Base-by-base conservation (phyloP, 768 basidiomycete species). In the Dentipellis fragilis region DNA sequence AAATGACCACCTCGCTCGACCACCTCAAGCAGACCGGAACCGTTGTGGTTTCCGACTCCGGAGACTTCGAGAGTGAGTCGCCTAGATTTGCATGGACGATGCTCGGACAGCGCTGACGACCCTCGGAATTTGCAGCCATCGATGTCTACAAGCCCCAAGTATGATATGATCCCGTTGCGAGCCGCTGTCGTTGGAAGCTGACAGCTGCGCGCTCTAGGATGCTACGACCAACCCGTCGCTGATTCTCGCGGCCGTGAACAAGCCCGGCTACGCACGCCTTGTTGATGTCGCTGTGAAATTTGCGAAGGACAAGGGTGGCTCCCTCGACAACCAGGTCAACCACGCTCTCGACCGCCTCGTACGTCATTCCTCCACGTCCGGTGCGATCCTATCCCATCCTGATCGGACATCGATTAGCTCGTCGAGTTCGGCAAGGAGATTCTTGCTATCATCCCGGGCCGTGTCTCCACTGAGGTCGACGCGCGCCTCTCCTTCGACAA, bases 391-490 rank as follows among this genome's bases (percentile, higher is more conserved):
- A 52, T 22, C 38, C 42, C 38, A 51, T 54, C 59, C 42, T 53
- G 53, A 34, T 42, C 45, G 19, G 16, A 55, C 23, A 58, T 55
- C 29, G 35, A 29, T 29, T 67, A 95, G 93, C 85, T 99, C 59
- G 91, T 98, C 65, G 95, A 92, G 72, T 99, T 99, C 75, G 96
- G 96, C 62, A 89, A 85, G 70, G 93, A 87, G 75, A 97, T 99
- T 67, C 80, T 98, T 52, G 75, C 76, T 59, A 93, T 99, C 73
- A 92, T 99, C 66, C 96, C 96, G 54, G 96, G 96, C 57, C 89
- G 96, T 70, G 95, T 99, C 59, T 99, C 96, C 46, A 98, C 96
- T 60, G 96, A 99, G 72, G 94, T 99, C 63, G 96, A 99, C 70
- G 96, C 96, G 51, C 87, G 90, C 63, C 84, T 98, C 56, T 98